Evolutionary conservation across 306 rosid species (phyloP).

Genomic region (Casuarina glauca): DNA sequence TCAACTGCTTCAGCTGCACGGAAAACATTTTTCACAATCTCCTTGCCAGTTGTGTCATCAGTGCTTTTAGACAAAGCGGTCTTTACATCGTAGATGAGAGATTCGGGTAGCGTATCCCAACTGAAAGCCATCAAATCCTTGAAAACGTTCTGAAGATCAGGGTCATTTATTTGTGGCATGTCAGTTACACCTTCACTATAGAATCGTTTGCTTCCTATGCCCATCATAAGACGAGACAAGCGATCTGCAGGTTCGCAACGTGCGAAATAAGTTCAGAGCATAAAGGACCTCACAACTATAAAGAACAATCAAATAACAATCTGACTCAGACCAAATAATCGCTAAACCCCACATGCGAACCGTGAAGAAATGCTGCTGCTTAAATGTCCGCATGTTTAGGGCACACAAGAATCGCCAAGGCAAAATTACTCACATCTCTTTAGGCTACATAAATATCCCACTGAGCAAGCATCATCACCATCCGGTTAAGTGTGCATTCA

Average conservation of each 20-base stretch:
- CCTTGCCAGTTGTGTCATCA: constrained; percentile 71
- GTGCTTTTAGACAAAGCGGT: constrained; percentile 61
- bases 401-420: background rate
- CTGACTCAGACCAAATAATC: background rate
- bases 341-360: background rate
- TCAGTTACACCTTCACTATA: constrained; percentile 58
- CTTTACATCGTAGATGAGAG: constrained; percentile 51
- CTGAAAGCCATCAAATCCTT: constrained; percentile 79
- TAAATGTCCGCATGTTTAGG: background rate
- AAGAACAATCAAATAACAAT: background rate
- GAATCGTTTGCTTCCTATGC: constrained; percentile 51
- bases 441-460: background rate
- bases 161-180: constrained; percentile 62
- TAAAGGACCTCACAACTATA: constrained; percentile 1
- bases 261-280: constrained; percentile 25
- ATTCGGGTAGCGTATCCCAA: constrained; percentile 62
- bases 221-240: constrained; percentile 48
- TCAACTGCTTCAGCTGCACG: constrained; percentile 81
- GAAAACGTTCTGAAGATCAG: constrained; percentile 59
- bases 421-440: background rate
- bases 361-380: background rate
- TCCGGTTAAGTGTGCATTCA: too few species aligned
- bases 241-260: constrained; percentile 44
- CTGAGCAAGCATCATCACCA: background rate
- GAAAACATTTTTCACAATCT: constrained; percentile 56